Base-by-base conservation (phyloP, 2,329 filamentous ascomycete species). In the Arthrobotrys iridis region DNA sequence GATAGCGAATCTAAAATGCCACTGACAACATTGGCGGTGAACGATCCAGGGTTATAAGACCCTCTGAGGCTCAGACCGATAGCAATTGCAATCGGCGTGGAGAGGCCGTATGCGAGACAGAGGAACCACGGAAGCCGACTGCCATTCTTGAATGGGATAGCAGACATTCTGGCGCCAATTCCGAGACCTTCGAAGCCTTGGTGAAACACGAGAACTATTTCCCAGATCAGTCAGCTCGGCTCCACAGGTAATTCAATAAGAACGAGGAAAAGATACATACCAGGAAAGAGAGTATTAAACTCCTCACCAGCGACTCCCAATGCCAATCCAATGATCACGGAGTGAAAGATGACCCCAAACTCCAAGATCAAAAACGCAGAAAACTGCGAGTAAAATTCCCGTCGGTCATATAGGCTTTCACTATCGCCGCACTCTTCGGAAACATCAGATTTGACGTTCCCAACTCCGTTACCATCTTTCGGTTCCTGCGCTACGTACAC, bases 161-260 rank as follows among this genome's bases (percentile, higher is more conserved):
- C 85, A 6, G 90, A 89, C 76, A 93, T 92, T 11, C 89, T 87
- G 6, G 88, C 88, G 15, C 91, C 90, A 0, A 93, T 87, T 0
- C 91, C 91, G 48, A 93, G 84, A 2, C 91, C 91, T 80, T 93
- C 90, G 78, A 93, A 92, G 83, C 91, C 88, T 79, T 93, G 91
- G 80, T 93, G 91, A 83, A 93, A 92, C 67, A 92, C 82, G 70
- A 93, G 91, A 63, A 93, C 90, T 74, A 46, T 46, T 85, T 37
- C 15, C 18, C n/a, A 66, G 26, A n/a, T n/a, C 6, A 4, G 7
- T 59, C 37, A 35, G 58, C 40, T 11, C 5, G 22, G 13, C 18
- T 50, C 20, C 6, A 3, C 37, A 40, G 7, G n/a, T n/a, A n/a
- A 30, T 3, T 33, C 46, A 11, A 20, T 6, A 20, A 4, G 24